Percentiles rank a stretch among this genome's conserved stretches.
phyloP scores from a whole-genome alignment of 2,329 filamentous ascomycete species.

The Intubia oerlemansii region DNA sequence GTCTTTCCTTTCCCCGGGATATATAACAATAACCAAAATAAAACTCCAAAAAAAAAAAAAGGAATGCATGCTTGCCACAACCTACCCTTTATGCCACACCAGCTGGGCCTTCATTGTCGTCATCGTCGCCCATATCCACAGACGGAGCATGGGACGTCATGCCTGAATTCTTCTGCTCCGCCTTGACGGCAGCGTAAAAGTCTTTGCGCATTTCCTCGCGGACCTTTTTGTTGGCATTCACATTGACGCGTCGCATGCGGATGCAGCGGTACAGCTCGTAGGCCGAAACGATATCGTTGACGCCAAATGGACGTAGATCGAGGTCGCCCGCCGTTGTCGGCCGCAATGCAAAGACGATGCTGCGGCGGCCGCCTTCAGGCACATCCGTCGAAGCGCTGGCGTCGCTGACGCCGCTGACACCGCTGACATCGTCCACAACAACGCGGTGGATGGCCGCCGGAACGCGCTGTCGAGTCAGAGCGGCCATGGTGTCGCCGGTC shows the following conservation, averaged over 20 bases:
- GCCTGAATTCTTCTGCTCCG: no score
- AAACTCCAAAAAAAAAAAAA: no score
- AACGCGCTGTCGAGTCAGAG: conserved; percentile 6
- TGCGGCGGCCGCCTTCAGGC: conserved; percentile 4
- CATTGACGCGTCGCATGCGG: conserved; percentile 7
- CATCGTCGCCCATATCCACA: no score
- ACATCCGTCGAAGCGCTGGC: not conserved
- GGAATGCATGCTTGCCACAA: no score
- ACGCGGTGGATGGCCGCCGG: conserved; percentile 9
- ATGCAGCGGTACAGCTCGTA: conserved; percentile 7
- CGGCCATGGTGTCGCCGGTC: conserved; percentile 7
- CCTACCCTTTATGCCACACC: no score
- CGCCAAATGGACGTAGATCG: conserved; percentile 5
- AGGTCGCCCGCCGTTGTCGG: conserved; percentile 6
- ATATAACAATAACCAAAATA: no score
- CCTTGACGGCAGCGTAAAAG: no score
- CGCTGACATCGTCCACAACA: conserved; percentile 3
- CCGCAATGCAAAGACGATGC: conserved; percentile 10
- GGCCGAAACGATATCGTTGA: conserved; percentile 3
- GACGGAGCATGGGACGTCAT: no score
- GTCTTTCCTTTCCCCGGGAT: no score
- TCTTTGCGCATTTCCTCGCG: conserved; percentile 6
- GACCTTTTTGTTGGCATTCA: conserved; percentile 6
- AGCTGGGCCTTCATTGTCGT: no score
- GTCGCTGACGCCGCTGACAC: no score